These are phyloP conservation scores for Leishmania tarentolae DNA, from an alignment of 208 protist species.

Conservation along the genomic window DNA sequence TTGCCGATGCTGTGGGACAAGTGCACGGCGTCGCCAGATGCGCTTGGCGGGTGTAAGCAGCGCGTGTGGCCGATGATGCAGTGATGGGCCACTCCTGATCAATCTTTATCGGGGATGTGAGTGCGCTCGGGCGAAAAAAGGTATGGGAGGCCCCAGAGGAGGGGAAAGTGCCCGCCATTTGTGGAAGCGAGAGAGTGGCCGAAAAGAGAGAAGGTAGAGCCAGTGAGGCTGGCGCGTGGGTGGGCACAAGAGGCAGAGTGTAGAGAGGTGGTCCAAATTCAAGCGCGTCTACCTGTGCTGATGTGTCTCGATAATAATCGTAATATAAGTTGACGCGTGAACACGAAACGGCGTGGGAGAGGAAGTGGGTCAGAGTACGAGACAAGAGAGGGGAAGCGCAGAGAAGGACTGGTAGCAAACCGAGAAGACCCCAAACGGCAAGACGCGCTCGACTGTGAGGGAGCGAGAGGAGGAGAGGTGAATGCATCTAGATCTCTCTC, in stretches of 20 bases:
- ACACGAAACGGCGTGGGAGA: background rate
- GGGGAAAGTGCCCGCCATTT: background rate
- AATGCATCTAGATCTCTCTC: background rate
- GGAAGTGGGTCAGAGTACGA: too few species aligned
- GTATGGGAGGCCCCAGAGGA: background rate
- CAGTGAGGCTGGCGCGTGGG: background rate
- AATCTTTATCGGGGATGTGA: background rate
- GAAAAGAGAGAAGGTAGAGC: background rate
- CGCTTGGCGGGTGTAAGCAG: background rate
- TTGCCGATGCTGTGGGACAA: background rate
- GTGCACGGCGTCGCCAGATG: background rate
- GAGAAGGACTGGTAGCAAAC: too few species aligned
- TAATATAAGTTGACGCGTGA: too few species aligned
- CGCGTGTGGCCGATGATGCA: background rate
- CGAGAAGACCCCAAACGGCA: too few species aligned
- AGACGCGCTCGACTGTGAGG: background rate
- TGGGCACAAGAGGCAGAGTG: background rate
- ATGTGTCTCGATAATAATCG: background rate
- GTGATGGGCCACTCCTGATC: background rate
- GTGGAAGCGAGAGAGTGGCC: background rate
- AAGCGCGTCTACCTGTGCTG: background rate
- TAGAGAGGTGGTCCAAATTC: background rate
- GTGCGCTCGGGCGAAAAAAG: background rate
- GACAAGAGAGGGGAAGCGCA: background rate
- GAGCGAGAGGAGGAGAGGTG: background rate